A percentile compares a stretch with the other conserved stretches of the same genome.
phyloP scores from a whole-genome alignment of 192 early-diverging fungal species.

The Gamsiella multidivaricata region DNA sequence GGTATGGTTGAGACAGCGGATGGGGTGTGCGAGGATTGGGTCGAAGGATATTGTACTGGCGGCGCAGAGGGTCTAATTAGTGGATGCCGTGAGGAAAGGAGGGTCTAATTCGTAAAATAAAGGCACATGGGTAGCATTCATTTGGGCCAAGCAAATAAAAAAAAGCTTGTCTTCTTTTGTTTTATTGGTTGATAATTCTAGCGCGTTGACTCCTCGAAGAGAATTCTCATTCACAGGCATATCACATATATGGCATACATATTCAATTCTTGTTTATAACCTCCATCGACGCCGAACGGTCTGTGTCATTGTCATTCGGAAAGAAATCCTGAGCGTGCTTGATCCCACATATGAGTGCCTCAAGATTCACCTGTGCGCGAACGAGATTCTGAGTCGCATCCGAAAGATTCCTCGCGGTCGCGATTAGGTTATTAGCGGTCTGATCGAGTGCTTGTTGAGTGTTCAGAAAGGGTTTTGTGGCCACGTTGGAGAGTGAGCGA shows the following conservation, averaged over 20 bases:
- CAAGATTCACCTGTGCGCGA: not conserved
- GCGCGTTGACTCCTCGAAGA: no score
- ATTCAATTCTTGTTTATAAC: not conserved
- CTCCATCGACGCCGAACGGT: not conserved
- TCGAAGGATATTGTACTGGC: slow-evolving; percentile 18
- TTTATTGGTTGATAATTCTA: no score
- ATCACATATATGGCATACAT: no score
- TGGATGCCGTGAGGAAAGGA: no score
- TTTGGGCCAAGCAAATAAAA: no score
- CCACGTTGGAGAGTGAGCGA: slow-evolving; percentile 5
- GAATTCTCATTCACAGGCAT: no score
- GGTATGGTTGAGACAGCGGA: slow-evolving; percentile 24
- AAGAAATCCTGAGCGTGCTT: slow-evolving; percentile 29
- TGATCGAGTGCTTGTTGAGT: slow-evolving; percentile 17
- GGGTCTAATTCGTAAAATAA: no score
- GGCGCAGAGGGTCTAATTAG: not conserved
- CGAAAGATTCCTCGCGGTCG: slow-evolving; percentile 2
- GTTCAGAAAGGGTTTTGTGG: slow-evolving; percentile 1
- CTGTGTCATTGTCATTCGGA: no score
- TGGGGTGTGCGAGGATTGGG: slow-evolving; percentile 42
- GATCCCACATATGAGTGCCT: slow-evolving; percentile 9
- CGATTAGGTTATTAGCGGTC: slow-evolving; percentile 3
- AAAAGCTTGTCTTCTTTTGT: no score
- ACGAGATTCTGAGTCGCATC: slow-evolving; percentile 16
- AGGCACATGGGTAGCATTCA: no score